Percentiles rank a stretch among this genome's conserved stretches.
These are phyloP conservation scores for Globisporangium rhizosaccharum DNA, from an alignment of 352 stramenopile species.

Conservation along the genomic window DNA sequence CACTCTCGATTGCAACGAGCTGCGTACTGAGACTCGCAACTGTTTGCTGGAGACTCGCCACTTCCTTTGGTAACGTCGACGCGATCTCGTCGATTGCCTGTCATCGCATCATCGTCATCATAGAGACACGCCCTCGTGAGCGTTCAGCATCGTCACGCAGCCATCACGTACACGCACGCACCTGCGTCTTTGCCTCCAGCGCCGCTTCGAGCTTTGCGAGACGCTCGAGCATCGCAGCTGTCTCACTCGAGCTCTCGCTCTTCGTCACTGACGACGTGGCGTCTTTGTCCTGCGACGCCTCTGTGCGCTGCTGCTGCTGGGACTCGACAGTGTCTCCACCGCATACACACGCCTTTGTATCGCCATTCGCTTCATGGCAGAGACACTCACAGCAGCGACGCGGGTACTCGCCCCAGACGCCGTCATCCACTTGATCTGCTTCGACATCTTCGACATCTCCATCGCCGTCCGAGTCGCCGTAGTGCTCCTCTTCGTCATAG, in stretches of 20 bases:
- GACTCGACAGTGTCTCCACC: too few relatives aligned
- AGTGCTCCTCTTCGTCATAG: slow-evolving; percentile 25
- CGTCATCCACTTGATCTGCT: slow-evolving; percentile 5
- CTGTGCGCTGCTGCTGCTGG: too few relatives aligned
- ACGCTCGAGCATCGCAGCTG: slow-evolving; percentile 21
- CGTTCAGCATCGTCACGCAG: neutral
- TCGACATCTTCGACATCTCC: neutral
- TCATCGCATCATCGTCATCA: neutral
- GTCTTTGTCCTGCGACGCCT: neutral
- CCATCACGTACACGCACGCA: slow-evolving; percentile 9
- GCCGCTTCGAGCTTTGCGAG: slow-evolving; percentile 36
- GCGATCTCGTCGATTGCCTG: slow-evolving; percentile 36
- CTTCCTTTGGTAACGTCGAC: slow-evolving; percentile 25
- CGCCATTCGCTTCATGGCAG: slow-evolving; percentile 19
- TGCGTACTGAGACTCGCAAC: slow-evolving; percentile 37
- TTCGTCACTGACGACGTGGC: neutral
- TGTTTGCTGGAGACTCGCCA: slow-evolving; percentile 36
- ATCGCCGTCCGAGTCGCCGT: slow-evolving; percentile 9
- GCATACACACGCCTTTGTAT: slow-evolving; percentile 1
- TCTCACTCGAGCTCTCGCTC: neutral
- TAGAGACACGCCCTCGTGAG: neutral
- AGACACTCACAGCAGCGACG: slow-evolving; percentile 37
- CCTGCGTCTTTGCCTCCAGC: slow-evolving; percentile 38
- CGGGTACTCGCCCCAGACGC: slow-evolving; percentile 14
- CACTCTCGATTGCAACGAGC: slow-evolving; percentile 33